These are phyloP conservation scores for Verbascum thapsus DNA, from an alignment of 257 asterid species.

Conservation along the genomic window DNA sequence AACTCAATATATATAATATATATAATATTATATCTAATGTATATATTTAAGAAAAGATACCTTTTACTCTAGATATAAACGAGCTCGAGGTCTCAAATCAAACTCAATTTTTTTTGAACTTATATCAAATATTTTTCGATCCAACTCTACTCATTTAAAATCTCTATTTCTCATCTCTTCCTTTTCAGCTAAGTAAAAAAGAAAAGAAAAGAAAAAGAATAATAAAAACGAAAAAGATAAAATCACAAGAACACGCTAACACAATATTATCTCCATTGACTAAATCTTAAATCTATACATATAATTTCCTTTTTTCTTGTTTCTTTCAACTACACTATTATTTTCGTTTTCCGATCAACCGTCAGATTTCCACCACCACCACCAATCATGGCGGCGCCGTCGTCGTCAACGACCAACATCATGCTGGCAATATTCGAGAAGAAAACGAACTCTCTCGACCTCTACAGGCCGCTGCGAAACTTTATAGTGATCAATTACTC, in stretches of 20 bases:
- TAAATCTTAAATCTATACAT: constrained; percentile 17
- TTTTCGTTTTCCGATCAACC: constrained; percentile 27
- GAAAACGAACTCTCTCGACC: constrained; percentile 73
- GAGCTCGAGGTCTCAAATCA: too few relatives aligned
- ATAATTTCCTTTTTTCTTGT: background rate
- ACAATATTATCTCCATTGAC: constrained; percentile 19
- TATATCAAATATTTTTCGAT: too few relatives aligned
- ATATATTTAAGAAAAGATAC: too few relatives aligned
- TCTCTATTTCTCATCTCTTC: too few relatives aligned
- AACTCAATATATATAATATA: too few relatives aligned
- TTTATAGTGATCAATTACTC: constrained; percentile 77
- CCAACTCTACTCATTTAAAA: too few relatives aligned
- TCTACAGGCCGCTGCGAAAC: constrained; percentile 88
- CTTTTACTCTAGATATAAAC: too few relatives aligned
- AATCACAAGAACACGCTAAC: constrained; percentile 5
- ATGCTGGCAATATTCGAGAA: constrained; percentile 91
- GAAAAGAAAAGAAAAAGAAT: background rate
- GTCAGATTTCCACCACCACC: constrained; percentile 31
- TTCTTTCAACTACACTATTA: background rate
- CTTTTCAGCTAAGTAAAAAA: constrained; percentile 36
- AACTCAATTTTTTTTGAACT: too few relatives aligned
- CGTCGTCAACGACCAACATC: constrained; percentile 63
- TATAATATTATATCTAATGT: too few relatives aligned
- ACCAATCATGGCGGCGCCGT: constrained; percentile 60
- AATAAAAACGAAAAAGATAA: background rate